Base-by-base conservation (phyloP, 805 yeast species). In the Saccharomycopsis babjevae region DNA sequence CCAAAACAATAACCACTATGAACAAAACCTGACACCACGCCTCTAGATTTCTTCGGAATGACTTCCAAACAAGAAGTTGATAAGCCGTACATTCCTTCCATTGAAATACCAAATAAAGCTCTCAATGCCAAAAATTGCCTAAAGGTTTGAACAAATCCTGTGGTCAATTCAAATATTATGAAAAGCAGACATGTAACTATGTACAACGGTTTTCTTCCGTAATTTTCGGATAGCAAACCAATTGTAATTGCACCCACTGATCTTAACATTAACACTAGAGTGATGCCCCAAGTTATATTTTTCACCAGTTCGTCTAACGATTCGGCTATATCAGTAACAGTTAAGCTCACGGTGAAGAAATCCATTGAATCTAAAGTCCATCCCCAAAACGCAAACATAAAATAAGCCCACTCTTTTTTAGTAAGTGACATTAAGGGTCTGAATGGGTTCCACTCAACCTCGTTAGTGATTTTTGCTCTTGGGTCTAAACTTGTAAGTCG, bases 1-100 rank as follows among this genome's bases (percentile, higher is more conserved):
- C 91, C 91, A 56, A 85, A 78, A 0, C 88, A 85, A 66, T 85
- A 89, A 63, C 96, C 96, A 70, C 88, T 87, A 72, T 89, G 96
- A 69, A 89, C 81, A 50, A 88, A 71, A 56, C 89, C 89, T 40
- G 85, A 79, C 56, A 85, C 71, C 61, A 84, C 76, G 55, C 88
- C 86, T 71, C 82, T 75, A 39, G 86, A 81, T 40, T 71, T 75
- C 32, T 69, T 67, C 13, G 85, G 84, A 66, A 81, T 75, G 69
- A 79, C 84, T 64, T 81, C 84, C 46, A 82, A 66, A 18, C 83
- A 79, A 20, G 81, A 78, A 25, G 82, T 76, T 40, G 83, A 81
- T 61, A 79, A 77, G 61, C 84, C 83, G 66, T 74, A 82, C 55
- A 81, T 73, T 62, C 83, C 84, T 57, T 85, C 86, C 77, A 82